Evolutionary conservation across 345 rosid species (phyloP), one percentile per base, ranked within the genome.

Genomic region (Angophora floribunda): DNA sequence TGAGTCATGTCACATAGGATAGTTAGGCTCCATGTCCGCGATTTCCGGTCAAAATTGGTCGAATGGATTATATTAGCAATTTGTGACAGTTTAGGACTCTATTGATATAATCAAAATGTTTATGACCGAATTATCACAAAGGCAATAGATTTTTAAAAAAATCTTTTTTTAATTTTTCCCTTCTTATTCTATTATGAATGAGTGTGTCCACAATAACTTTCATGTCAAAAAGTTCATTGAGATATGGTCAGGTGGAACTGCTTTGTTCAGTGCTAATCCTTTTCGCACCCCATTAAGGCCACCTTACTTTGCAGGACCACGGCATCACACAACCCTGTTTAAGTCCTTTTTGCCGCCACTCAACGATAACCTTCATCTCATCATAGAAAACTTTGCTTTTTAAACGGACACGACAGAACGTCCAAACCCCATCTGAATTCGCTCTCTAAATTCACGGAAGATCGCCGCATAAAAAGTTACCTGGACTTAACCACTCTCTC

Each of bases 11-110:
- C 61, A 7, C 61, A 2, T 55, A 55, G 5, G 61, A 22, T 2
- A 1, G 7, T 21, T 1, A 8, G 12, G 61, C 2, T 55, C 2
- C 2, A 0, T 55, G 19, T 55, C 61, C 21, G 22, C 22, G 4
- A 55, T 55, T 55, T 55, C 61, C 21, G 19, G 12, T 55, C 22
- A 55, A 11, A 55, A 55, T 21, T 55, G 61, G 28, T 11, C 11
- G 19, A 55, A 55, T 55, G 5, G 26, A 55, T 21, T 55, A 55
- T 55, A 55, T 22, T 55, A 55, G 61, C 28, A 26, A 55, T 7
- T 55, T 2, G 2, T 22, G 61, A 55, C 41, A 22, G 5, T 55
- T 7, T 22, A 55, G 22, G 26, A 22, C 61, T 55, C 12, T 55
- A 8, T 55, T 9, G 12, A 5, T 11, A 55, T 55, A 22, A 55